phyloP scores from a whole-genome alignment of 1,139 yeast species.

The Protomyces arabidopsidicola region DNA sequence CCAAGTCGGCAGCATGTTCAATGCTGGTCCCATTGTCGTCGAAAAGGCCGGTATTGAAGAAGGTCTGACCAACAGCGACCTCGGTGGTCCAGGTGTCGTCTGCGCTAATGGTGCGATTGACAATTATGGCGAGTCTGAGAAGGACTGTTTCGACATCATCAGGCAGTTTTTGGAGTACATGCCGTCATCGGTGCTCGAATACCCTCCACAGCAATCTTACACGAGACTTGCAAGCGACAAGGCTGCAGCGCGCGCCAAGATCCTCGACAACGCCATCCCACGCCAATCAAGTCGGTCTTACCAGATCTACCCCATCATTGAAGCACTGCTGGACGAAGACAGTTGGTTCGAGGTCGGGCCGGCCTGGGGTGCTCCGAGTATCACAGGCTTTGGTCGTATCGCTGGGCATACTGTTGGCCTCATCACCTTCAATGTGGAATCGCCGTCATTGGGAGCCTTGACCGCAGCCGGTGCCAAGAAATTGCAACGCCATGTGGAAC shows the following conservation, averaged over 20 bases:
- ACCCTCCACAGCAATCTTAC: conserved; percentile 8
- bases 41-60: conserved; percentile 23
- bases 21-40: conserved; percentile 25
- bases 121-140: conserved; percentile 12
- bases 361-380: conserved; percentile 18
- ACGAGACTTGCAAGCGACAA: not conserved
- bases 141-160: conserved; percentile 13
- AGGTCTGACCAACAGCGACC: conserved; percentile 21
- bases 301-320: conserved; percentile 23
- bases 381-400: conserved; percentile 19
- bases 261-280: conserved; percentile 18
- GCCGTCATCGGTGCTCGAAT: conserved; percentile 22
- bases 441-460: conserved; percentile 22
- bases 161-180: conserved; percentile 10
- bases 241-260: not conserved
- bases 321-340: conserved; percentile 4
- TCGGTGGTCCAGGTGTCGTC: conserved; percentile 25
- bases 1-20: conserved; percentile 16
- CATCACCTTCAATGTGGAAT: conserved; percentile 17
- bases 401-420: conserved; percentile 10
- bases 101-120: conserved; percentile 25
- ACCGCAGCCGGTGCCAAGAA: conserved; percentile 20
- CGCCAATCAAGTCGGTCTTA: conserved; percentile 8
- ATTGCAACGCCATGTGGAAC: conserved; percentile 17
- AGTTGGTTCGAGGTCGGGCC: conserved; percentile 21